phyloP scores from a whole-genome alignment of 192 early-diverging fungal species.

The Rhizophagus sp. region DNA sequence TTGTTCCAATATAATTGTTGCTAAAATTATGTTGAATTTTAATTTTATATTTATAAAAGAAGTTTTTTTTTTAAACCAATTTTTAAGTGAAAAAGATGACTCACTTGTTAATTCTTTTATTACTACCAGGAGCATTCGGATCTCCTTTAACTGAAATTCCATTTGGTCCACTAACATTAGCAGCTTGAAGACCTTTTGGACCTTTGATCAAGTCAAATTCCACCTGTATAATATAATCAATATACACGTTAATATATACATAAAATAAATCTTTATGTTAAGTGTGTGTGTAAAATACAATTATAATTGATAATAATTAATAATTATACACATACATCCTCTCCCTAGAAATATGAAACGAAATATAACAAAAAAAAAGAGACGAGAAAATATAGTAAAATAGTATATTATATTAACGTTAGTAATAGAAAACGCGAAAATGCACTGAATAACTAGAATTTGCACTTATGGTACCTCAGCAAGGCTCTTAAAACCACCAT shows the following conservation, averaged over 20 bases:
- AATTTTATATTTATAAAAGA: not conserved
- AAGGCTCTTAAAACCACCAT: constrained; percentile 75
- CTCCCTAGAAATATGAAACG: constrained; percentile 38
- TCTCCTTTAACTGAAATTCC: constrained; percentile 78
- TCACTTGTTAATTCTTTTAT: not conserved
- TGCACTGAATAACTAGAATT: not conserved
- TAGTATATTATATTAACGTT: not conserved
- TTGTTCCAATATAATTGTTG: not conserved
- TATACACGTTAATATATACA: not conserved
- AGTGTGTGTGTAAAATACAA: too few relatives aligned
- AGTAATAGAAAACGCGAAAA: constrained; percentile 5
- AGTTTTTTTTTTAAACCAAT: not conserved
- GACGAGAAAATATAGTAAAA: not conserved
- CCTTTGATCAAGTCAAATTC: constrained; percentile 72
- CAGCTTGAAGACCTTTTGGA: constrained; percentile 81
- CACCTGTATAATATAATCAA: constrained; percentile 46
- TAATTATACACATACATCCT: constrained; percentile 42
- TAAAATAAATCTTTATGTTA: too few relatives aligned
- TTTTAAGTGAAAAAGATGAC: not conserved
- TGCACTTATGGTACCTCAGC: constrained; percentile 52
- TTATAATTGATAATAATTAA: not conserved
- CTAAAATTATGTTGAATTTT: not conserved
- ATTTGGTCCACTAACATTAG: constrained; percentile 76
- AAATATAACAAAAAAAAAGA: not conserved
- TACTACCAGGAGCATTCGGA: constrained; percentile 42